Evolutionary conservation across 1,284 basidiomycete genomes (phyloP).

Genomic region (Ceratorhiza oryzae-sativae): DNA sequence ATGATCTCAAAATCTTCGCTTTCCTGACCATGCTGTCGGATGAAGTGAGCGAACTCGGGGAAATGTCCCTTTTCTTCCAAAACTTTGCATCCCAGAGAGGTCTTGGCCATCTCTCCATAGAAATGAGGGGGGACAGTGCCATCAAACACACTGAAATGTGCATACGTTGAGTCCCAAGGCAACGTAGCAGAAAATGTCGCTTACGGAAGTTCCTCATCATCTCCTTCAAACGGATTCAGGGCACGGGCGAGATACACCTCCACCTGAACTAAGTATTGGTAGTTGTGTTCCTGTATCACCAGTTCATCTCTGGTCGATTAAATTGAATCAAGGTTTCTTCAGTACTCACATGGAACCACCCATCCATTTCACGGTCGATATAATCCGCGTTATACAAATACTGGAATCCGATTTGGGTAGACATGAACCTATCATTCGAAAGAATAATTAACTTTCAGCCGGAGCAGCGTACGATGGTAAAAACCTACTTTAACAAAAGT

Average conservation of each 20-base stretch:
- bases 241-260: slow-evolving; percentile 85
- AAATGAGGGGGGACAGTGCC: slow-evolving; percentile 93
- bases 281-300: slow-evolving; percentile 74
- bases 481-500: slow-evolving; percentile 79
- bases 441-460: background rate
- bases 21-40: slow-evolving; percentile 86
- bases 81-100: slow-evolving; percentile 90
- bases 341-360: slow-evolving; percentile 85
- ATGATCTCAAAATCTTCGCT: slow-evolving; percentile 83
- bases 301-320: background rate
- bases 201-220: slow-evolving; percentile 70
- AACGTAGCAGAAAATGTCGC: slow-evolving; percentile 45
- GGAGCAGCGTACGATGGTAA: background rate
- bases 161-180: background rate
- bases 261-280: slow-evolving; percentile 84
- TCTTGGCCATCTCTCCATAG: slow-evolving; percentile 97
- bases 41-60: slow-evolving; percentile 87
- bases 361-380: slow-evolving; percentile 93
- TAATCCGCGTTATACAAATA: slow-evolving; percentile 92
- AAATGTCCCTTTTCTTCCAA: slow-evolving; percentile 92
- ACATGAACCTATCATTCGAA: slow-evolving; percentile 79
- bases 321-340: background rate
- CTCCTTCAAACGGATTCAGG: slow-evolving; percentile 64
- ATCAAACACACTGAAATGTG: slow-evolving; percentile 71
- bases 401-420: slow-evolving; percentile 89